A percentile compares a stretch with the other conserved stretches of the same genome.
These are phyloP conservation scores for Taxillus chinensis DNA, from an alignment of 164 flowering plant genomes.

Conservation along the genomic window DNA sequence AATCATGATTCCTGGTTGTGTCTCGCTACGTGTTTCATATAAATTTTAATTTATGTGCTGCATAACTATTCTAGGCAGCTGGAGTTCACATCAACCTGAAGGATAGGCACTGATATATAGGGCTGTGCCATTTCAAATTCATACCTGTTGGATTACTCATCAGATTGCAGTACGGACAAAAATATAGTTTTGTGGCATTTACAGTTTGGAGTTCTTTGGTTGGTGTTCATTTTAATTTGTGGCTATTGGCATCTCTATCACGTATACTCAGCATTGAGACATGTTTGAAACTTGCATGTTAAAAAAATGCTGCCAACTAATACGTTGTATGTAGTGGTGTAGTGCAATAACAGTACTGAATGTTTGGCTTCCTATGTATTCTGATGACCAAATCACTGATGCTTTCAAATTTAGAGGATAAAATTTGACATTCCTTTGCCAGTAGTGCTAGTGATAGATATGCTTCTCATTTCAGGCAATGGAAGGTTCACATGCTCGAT, in stretches of 20 bases:
- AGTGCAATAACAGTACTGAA: background rate
- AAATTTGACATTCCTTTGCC: background rate
- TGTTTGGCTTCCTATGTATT: background rate
- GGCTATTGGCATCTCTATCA: background rate
- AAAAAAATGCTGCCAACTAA: background rate
- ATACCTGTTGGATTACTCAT: too few species aligned
- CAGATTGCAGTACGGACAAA: too few species aligned
- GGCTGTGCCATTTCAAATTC: too few species aligned
- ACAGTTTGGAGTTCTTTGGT: too few species aligned
- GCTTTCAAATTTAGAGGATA: background rate
- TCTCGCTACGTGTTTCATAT: too few species aligned
- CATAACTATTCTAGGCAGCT: too few species aligned
- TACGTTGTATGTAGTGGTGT: background rate
- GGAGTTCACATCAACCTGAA: too few species aligned
- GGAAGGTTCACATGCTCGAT: conserved; percentile 36
- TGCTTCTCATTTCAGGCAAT: conserved; percentile 26
- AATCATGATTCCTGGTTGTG: too few species aligned
- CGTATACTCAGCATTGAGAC: background rate
- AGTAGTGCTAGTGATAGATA: background rate
- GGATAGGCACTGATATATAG: too few species aligned
- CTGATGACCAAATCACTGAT: background rate
- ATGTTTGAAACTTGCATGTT: background rate
- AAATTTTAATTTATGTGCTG: too few species aligned
- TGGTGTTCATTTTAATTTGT: too few species aligned
- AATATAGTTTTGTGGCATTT: too few species aligned